Base-by-base conservation (phyloP, 2,329 filamentous ascomycete species). In the Beauveria varroae region DNA sequence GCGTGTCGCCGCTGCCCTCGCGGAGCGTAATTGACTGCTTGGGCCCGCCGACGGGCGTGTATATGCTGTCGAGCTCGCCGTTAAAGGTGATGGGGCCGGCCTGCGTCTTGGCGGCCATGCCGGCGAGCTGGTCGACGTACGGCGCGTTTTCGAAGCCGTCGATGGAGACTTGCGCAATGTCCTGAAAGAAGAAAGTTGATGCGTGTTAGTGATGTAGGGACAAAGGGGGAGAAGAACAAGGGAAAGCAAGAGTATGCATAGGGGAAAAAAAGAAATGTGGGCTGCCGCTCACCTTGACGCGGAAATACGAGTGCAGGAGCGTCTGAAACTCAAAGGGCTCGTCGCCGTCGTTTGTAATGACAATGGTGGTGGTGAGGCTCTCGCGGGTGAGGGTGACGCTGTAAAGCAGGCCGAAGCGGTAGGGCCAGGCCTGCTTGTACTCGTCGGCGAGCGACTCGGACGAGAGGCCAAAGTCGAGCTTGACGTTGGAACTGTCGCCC, bases 391-490 rank as follows among this genome's bases (percentile, higher is more conserved):
- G 78, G 3, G 90, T 96, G 63, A 99, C 91, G 69, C 89, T 96
- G 80, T 99, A 99, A 61, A 97, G 88, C 57, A 98, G 82, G 5
- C 89, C 89, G 73, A 99, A 99, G 65, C 89, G 86, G 71, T 88
- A 89, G 2, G 90, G 88, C 95, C 95, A 99, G 26, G 87, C 83
- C 68, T 84, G 82, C 71, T 84, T 85, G 66, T 84, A 82, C 49
- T 87, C 83, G 0, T 87, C 85, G 66, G 82, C 83, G 62, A 98
- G 79, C 70, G 87, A 88, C 57, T 83, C 81, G 30, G 86, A 83
- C 57, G 89, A 91, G 41, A 99, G 86, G 30, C 93, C 95, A 74
- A 99, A 98, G 78, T 99, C 95, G 63, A 99, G 87, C 81, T 96
- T 97, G 66, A 98, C 87, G 54, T 86, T 87, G 44, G 69, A 86